Conservation (phyloP, 2,329 filamentous ascomycete genomes). For the Cercospora sp. region DNA sequence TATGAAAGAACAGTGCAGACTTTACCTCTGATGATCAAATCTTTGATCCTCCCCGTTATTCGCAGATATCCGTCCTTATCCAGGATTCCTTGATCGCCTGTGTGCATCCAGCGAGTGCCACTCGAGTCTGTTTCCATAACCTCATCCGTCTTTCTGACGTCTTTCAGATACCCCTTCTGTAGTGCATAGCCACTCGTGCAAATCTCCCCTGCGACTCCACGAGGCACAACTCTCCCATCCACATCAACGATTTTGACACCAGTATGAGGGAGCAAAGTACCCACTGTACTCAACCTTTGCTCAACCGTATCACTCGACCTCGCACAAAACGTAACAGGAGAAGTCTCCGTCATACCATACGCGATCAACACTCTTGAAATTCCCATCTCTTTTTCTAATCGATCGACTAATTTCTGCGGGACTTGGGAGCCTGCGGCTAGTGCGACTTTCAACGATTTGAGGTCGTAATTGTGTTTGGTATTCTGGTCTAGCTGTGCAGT, state of each 20-base stretch:
- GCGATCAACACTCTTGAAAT: background rate
- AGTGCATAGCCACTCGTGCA: background rate
- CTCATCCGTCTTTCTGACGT: background rate
- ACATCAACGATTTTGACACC: background rate
- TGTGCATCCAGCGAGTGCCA: background rate
- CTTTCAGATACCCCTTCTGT: background rate
- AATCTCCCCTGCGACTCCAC: background rate
- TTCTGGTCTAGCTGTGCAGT: background rate
- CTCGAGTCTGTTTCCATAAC: background rate
- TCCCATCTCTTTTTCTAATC: background rate
- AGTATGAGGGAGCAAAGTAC: background rate
- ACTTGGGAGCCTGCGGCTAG: background rate
- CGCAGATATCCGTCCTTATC: background rate
- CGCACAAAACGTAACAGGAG: background rate
- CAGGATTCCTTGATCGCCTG: background rate
- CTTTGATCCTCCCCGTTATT: background rate
- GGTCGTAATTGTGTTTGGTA: too few relatives aligned
- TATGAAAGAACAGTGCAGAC: too few relatives aligned
- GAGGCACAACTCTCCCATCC: background rate
- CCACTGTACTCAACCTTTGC: background rate
- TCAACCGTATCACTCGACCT: background rate
- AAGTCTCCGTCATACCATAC: background rate
- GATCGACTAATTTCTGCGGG: background rate
- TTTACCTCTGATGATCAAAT: background rate
- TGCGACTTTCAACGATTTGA: background rate